Evolutionary conservation across 192 early-diverging fungal species (phyloP).

Genomic region (Jimgerdemannia lactiflua): DNA sequence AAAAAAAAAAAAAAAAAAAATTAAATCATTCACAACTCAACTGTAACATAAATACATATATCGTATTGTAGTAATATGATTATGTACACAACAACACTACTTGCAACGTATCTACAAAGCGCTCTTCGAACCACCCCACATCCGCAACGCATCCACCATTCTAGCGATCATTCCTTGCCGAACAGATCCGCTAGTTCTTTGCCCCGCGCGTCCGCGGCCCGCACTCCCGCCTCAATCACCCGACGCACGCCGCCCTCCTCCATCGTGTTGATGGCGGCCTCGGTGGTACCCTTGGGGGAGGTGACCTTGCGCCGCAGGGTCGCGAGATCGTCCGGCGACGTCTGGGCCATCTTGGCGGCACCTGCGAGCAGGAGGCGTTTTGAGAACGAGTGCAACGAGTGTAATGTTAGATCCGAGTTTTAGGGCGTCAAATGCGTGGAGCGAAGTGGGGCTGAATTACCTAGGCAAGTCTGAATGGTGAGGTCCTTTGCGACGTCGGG

Average conservation of each 20-base stretch:
- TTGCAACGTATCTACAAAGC: no score
- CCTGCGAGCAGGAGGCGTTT: slow-evolving; percentile 17
- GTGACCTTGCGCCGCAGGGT: slow-evolving; percentile 88
- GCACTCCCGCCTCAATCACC: slow-evolving; percentile 52
- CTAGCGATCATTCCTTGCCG: slow-evolving; percentile 28
- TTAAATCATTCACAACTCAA: no score
- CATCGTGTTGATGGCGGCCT: slow-evolving; percentile 81
- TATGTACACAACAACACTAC: no score
- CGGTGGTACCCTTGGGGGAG: slow-evolving; percentile 89
- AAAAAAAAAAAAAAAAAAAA: not conserved
- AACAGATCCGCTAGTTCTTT: slow-evolving; percentile 65
- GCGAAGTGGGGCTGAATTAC: not conserved
- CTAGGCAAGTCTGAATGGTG: slow-evolving; percentile 90
- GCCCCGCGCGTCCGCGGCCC: slow-evolving; percentile 65
- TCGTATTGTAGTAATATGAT: no score
- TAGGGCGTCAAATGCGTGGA: no score
- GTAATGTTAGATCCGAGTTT: no score
- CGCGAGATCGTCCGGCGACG: slow-evolving; percentile 61
- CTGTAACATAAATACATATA: no score
- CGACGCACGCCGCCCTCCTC: slow-evolving; percentile 57
- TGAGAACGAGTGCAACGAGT: no score
- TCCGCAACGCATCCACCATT: no score
- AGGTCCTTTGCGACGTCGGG: slow-evolving; percentile 70
- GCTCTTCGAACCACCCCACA: not conserved
- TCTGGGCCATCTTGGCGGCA: slow-evolving; percentile 81